Conservation (phyloP, 2,329 filamentous ascomycete genomes). For the Claviceps purpurea region DNA sequence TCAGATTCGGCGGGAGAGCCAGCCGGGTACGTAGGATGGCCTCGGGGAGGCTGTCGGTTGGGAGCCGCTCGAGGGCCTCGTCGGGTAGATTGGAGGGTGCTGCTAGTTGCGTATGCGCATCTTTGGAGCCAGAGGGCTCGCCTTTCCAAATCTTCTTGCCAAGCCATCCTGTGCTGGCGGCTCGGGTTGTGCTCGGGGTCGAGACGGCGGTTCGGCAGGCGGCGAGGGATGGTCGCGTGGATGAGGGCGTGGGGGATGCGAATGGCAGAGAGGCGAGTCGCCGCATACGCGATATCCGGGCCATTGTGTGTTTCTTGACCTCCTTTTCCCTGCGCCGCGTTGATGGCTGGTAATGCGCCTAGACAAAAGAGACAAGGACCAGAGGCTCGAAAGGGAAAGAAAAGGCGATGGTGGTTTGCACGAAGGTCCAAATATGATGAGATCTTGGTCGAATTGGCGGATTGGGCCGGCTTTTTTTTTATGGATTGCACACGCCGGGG, state of each 20-base stretch:
- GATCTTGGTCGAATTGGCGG: not conserved
- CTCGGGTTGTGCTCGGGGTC: constrained; percentile 19
- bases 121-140: constrained; percentile 24
- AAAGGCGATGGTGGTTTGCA: not conserved
- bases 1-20: constrained; percentile 14
- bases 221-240: constrained; percentile 15
- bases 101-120: constrained; percentile 24
- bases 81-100: constrained; percentile 17
- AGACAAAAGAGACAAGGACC: not conserved
- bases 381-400: not conserved
- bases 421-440: not conserved
- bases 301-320: constrained; percentile 17
- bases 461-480: constrained; percentile 9
- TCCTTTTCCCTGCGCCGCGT: not conserved
- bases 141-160: constrained; percentile 27
- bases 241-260: constrained; percentile 10
- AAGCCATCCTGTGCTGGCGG: constrained; percentile 23
- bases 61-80: constrained; percentile 14
- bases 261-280: constrained; percentile 19
- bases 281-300: constrained; percentile 27
- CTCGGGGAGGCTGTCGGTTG: constrained; percentile 12
- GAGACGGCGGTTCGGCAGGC: constrained; percentile 19
- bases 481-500: not conserved
- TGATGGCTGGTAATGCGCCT: constrained; percentile 1
- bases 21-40: constrained; percentile 18